phyloP scores from a whole-genome alignment of 2,329 filamentous ascomycete species.

The Daldinia eschscholtzii region DNA sequence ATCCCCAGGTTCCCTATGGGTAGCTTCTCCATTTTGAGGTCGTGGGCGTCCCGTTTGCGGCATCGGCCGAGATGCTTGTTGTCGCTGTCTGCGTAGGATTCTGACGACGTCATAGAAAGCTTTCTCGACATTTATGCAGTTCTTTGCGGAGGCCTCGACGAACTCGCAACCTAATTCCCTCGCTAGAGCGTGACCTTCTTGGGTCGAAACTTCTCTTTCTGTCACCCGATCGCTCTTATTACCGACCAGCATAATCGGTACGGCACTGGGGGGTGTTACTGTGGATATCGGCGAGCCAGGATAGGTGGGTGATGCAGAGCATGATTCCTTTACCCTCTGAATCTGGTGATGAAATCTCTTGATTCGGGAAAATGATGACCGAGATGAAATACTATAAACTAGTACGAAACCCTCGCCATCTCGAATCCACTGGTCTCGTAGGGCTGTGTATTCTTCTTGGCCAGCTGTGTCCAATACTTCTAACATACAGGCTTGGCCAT shows the following conservation, averaged over 20 bases:
- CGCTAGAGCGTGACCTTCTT: conserved; percentile 92
- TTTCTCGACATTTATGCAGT: conserved; percentile 98
- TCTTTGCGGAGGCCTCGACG: conserved; percentile 96
- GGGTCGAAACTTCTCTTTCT: conserved; percentile 94
- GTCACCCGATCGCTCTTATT: conserved; percentile 98
- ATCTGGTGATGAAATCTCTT: conserved; percentile 97
- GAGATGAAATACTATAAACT: conserved; percentile 98
- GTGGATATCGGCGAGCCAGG: conserved; percentile 78
- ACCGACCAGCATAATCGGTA: conserved; percentile 97
- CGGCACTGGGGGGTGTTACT: conserved; percentile 72
- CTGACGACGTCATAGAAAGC: conserved; percentile 98
- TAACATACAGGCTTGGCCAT: conserved; percentile 95
- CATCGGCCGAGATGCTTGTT: conserved; percentile 62
- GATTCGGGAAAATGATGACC: conserved; percentile 94
- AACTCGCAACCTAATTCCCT: conserved; percentile 96
- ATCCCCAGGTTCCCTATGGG: conserved; percentile 37
- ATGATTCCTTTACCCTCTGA: conserved; percentile 94
- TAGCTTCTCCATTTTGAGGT: conserved; percentile 46
- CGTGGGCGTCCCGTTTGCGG: conserved; percentile 44
- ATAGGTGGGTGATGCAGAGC: conserved; percentile 80
- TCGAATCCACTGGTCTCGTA: conserved; percentile 98
- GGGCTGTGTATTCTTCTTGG: conserved; percentile 97
- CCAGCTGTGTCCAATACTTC: conserved; percentile 97
- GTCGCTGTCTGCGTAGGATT: conserved; percentile 85
- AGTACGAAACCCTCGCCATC: conserved; percentile 98